Base-by-base conservation (phyloP, 2,329 filamentous ascomycete species). In the Scopulariopsis brevicaulis region DNA sequence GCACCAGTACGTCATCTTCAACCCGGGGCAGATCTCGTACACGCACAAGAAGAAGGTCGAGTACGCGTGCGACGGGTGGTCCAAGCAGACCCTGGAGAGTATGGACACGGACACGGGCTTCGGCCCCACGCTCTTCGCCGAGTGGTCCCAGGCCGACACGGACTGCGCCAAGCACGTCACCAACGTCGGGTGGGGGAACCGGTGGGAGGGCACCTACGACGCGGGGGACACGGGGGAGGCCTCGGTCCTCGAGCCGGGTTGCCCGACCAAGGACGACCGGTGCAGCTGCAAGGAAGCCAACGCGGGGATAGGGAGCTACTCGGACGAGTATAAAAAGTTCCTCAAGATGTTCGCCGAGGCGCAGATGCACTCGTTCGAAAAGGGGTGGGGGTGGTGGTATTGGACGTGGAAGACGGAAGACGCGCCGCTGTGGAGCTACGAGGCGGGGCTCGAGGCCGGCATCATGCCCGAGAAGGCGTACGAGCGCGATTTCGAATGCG, bases 1-100 rank as follows among this genome's bases (percentile, higher is more conserved):
- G 1, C 87, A 91, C 69, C 86, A 90, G 66, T 91, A 91, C 68
- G 84, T 87, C 60, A 89, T 89, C 65, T 91, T 91, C 75, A 89
- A 90, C 70, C 76, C 76, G 1, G 81, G 81, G 58, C 83, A 88
- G 63, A 80, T 90, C 60, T 76, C 77, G 14, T 77, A 87, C 59
- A 81, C 79, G 34, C 86, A 89, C 68, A 76, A 80, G 18, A 78
- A 79, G 60, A 89, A 89, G 69, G 74, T 90, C 57, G 77, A 83
- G 59, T 85, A 87, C 63, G 84, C 86, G 12, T 91, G 87, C 69
- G 74, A 76, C 11, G 84, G 79, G 58, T 90, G 87, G 85, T 80
- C 80, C 3, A 69, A 78, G 52, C 84, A 90, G 72, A 76, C 83
- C 12, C 66, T 76, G 24, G 73, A 78, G 52, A 82, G 79, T 64